Evolutionary conservation across 2,329 filamentous ascomycete genomes (phyloP).

Genomic region (Sclerotinia nivalis): DNA sequence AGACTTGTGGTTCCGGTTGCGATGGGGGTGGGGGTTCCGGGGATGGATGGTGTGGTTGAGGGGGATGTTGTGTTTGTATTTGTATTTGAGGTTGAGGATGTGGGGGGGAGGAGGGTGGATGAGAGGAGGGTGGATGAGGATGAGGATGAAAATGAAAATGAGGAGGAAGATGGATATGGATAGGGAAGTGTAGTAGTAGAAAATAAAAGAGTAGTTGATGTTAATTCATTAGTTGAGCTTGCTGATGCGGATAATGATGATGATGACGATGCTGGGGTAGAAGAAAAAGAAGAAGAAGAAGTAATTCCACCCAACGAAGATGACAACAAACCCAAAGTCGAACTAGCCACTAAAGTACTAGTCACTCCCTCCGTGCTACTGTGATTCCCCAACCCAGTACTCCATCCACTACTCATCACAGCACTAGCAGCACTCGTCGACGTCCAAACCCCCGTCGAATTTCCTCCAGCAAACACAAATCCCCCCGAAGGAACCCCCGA

Average conservation of each 20-base stretch:
- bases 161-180: neutral
- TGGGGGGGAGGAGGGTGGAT: neutral
- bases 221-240: neutral
- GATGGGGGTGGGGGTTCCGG: constrained; percentile 41
- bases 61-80: constrained; percentile 21
- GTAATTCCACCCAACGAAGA: neutral
- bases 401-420: too few relatives aligned
- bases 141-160: too few relatives aligned
- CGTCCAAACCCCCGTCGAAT: neutral
- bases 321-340: neutral
- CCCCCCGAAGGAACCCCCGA: too few relatives aligned
- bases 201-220: neutral
- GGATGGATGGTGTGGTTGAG: constrained; percentile 30
- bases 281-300: neutral
- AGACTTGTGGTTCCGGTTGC: constrained; percentile 35
- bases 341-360: neutral
- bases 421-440: neutral
- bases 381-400: too few relatives aligned
- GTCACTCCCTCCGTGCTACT: neutral
- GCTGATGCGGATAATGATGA: neutral
- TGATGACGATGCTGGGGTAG: neutral
- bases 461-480: too few relatives aligned
- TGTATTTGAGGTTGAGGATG: constrained; percentile 13
- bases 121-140: neutral
- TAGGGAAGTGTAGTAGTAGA: neutral